Conservation (phyloP, 1,284 basidiomycete genomes). For the Puccinia novopanici region DNA sequence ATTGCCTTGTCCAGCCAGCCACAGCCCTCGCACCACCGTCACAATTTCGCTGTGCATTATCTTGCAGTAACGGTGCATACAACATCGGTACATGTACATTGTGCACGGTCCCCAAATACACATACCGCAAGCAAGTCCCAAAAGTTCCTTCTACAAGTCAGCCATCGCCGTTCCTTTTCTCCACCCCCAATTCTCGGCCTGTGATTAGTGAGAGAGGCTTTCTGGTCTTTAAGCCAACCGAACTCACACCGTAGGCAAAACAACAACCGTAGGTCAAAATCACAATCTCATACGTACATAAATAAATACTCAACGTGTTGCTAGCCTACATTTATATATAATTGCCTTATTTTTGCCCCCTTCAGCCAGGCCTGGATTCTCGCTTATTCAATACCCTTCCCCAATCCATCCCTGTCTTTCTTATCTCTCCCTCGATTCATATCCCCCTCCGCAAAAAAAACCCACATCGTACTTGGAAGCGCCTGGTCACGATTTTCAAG, state of each 20-base stretch:
- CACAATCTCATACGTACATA: neutral
- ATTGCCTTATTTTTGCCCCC: neutral
- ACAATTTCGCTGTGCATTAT: no score
- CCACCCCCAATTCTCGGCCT: no score
- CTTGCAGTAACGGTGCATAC: no score
- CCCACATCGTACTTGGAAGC: neutral
- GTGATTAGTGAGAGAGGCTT: neutral
- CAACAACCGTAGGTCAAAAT: neutral
- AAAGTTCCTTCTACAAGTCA: no score
- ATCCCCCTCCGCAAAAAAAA: neutral
- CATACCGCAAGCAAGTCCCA: no score
- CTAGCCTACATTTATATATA: no score
- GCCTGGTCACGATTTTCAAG: neutral
- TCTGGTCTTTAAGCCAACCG: neutral
- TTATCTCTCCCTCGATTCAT: neutral
- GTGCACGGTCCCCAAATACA: no score
- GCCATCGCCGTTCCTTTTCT: neutral
- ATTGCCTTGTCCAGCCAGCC: no score
- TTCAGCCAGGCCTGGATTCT: neutral
- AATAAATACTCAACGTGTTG: neutral
- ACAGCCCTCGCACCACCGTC: no score
- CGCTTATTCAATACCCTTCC: neutral
- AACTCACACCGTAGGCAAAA: neutral
- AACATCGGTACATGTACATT: no score
- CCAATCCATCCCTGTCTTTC: neutral